phyloP scores from a whole-genome alignment of 2,329 filamentous ascomycete species.

The Phyllosticta paracitricarpa region DNA sequence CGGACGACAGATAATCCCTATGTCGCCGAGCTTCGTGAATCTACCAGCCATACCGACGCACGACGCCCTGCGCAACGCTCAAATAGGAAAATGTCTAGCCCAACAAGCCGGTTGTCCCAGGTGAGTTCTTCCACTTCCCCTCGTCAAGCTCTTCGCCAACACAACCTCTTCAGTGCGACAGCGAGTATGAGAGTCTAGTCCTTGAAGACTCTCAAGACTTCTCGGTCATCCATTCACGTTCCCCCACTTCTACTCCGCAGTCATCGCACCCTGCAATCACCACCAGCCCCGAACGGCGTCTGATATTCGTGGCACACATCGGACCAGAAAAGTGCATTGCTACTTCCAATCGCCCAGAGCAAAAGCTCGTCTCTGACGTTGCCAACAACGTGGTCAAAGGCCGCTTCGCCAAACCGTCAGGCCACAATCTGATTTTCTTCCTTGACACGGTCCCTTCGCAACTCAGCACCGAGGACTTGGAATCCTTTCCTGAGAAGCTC shows the following conservation, averaged over 20 bases:
- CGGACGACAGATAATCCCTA: background rate
- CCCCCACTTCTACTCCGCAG: background rate
- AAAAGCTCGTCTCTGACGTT: background rate
- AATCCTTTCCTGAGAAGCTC: no score
- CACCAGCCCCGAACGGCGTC: background rate
- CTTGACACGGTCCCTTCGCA: background rate
- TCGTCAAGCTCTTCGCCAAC: no score
- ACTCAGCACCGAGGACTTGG: no score
- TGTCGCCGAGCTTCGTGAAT: background rate
- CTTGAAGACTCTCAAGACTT: background rate
- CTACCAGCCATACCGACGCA: no score
- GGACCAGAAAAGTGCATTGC: background rate
- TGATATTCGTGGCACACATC: background rate
- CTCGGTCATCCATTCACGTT: background rate
- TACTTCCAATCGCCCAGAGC: background rate
- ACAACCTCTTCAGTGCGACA: no score
- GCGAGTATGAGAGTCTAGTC: no score
- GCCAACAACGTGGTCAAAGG: background rate
- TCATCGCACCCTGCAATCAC: background rate
- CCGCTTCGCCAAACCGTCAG: background rate
- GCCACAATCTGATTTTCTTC: background rate
- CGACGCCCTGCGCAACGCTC: no score
- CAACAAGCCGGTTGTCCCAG: no score
- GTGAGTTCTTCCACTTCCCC: no score
- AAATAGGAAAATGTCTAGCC: no score